These are phyloP conservation scores for Globisporangium solare DNA, from an alignment of 352 stramenopile species.

Conservation along the genomic window DNA sequence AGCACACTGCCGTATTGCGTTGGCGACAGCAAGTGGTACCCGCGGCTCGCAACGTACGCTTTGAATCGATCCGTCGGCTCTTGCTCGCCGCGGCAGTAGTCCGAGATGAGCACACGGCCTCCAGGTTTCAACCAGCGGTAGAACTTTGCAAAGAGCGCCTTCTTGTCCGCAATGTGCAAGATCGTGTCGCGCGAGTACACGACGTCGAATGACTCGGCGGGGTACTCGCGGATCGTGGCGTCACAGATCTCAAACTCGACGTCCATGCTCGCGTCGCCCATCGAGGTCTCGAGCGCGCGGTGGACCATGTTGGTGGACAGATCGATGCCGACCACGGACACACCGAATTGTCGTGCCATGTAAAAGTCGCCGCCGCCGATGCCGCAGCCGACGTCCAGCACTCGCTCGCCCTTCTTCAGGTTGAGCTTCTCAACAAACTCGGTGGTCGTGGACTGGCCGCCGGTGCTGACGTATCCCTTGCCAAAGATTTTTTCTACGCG, in stretches of 20 bases:
- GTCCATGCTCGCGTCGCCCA: conserved; percentile 39
- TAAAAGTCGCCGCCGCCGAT: conserved; percentile 90
- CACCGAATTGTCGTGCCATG: conserved; percentile 86
- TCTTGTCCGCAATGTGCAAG: conserved; percentile 38
- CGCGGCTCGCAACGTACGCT: conserved; percentile 51
- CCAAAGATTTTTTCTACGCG: conserved; percentile 64
- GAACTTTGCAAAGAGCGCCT: conserved; percentile 35
- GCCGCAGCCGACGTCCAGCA: conserved; percentile 89
- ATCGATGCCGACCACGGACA: conserved; percentile 70
- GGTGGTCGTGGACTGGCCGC: conserved; percentile 57
- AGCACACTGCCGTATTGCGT: conserved; percentile 54
- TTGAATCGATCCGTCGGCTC: conserved; percentile 45
- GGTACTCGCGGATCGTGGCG: conserved; percentile 52
- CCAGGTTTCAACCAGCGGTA: conserved; percentile 39
- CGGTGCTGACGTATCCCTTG: conserved; percentile 64
- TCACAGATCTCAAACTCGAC: conserved; percentile 75
- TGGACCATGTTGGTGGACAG: conserved; percentile 77
- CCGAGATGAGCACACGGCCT: conserved; percentile 38
- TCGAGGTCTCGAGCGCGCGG: conserved; percentile 57
- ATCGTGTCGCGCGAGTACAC: conserved; percentile 49
- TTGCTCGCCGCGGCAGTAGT: conserved; percentile 66
- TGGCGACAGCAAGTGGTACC: conserved; percentile 60
- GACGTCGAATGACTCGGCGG: conserved; percentile 56
- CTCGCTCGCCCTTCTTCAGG: conserved; percentile 48
- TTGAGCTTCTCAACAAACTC: conserved; percentile 70